These are phyloP conservation scores for Nigrograna mackinnonii DNA, from an alignment of 2,329 filamentous ascomycete species.

Conservation along the genomic window DNA sequence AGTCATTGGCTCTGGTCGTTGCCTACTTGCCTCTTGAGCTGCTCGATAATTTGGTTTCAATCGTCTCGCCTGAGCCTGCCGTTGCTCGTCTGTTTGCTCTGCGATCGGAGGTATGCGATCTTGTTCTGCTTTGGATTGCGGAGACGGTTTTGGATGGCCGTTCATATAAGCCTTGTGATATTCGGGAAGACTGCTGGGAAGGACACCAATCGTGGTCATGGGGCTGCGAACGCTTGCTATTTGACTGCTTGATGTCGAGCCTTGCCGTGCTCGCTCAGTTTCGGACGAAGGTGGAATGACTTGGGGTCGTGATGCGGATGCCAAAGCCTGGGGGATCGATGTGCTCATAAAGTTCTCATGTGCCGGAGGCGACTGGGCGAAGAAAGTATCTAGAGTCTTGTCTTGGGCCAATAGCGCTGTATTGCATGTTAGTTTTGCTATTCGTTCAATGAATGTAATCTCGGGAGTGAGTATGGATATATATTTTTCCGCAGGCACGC, in stretches of 20 bases:
- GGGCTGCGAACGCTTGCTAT: slow-evolving; percentile 45
- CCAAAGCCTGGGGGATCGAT: slow-evolving; percentile 37
- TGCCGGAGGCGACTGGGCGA: slow-evolving; percentile 59
- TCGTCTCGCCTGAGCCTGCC: slow-evolving; percentile 77
- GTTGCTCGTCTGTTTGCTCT: slow-evolving; percentile 60
- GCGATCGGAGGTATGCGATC: slow-evolving; percentile 50
- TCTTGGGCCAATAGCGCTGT: slow-evolving; percentile 59
- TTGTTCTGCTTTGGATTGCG: slow-evolving; percentile 22
- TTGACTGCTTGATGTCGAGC: slow-evolving; percentile 47
- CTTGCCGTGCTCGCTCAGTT: slow-evolving; percentile 48
- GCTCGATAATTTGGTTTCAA: slow-evolving; percentile 84
- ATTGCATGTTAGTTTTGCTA: slow-evolving; percentile 19
- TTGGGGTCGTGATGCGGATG: slow-evolving; percentile 37
- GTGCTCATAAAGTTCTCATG: slow-evolving; percentile 44
- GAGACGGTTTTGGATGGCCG: slow-evolving; percentile 51
- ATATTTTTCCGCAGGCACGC: not conserved
- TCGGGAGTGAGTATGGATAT: not conserved
- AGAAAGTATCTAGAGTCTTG: slow-evolving; percentile 56
- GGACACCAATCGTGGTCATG: slow-evolving; percentile 81
- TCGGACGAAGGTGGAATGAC: slow-evolving; percentile 27
- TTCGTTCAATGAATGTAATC: no score
- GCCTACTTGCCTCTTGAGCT: slow-evolving; percentile 59
- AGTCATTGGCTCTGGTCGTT: slow-evolving; percentile 59
- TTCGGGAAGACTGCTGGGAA: slow-evolving; percentile 87
- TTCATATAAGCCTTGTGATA: slow-evolving; percentile 93